Base-by-base conservation (phyloP, 2,329 filamentous ascomycete species). In the Cordyceps tenuipes region DNA sequence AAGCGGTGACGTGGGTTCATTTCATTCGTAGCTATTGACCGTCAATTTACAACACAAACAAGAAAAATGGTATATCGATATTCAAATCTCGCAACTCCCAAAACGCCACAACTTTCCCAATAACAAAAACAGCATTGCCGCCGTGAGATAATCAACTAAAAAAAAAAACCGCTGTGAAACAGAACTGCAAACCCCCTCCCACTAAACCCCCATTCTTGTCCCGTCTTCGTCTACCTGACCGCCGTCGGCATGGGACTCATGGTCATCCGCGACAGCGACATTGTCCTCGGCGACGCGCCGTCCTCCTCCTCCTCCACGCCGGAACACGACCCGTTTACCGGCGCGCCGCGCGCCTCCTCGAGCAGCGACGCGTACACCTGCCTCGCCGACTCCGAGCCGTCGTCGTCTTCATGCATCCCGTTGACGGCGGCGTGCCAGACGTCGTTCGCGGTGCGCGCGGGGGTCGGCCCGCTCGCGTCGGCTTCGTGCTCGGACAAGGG, bases 231-330 rank as follows among this genome's bases (percentile, higher is more conserved):
- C 64, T 59, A 71, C 57, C 68, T 66, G 53, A 66, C 64, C 39
- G 68, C 66, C 17, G 65, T 66, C 34, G 49, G 44, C 8, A 60
- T 43, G 12, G 47, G 47, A 36, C 72, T 74, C 64, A 81, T 72
- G 1, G 83, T 86, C 65, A 86, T 70, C 67, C 84, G 82, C 62
- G 82, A 83, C 12, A 88, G 75, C 31, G 82, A 89, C 67, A 90
- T 77, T 48, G 84, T 87, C 64, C 82, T 81, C 23, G 82, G 83
- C 1, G 85, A 71, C 50, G 70, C 72, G 21, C 71, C 66, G 10
- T 72, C 70, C 54, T 74, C 72, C 21, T 73, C 73, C 29, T 74
- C 74, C 63, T 10, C 76, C 68, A 76, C 77, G 3, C 74, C 75
- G 56, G 74, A 76, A 8, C 36, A 55, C 3, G 39, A 26, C 17